These are phyloP conservation scores for Neofusicoccum umdonicola DNA, from an alignment of 2,329 filamentous ascomycete genomes.

Conservation along the genomic window DNA sequence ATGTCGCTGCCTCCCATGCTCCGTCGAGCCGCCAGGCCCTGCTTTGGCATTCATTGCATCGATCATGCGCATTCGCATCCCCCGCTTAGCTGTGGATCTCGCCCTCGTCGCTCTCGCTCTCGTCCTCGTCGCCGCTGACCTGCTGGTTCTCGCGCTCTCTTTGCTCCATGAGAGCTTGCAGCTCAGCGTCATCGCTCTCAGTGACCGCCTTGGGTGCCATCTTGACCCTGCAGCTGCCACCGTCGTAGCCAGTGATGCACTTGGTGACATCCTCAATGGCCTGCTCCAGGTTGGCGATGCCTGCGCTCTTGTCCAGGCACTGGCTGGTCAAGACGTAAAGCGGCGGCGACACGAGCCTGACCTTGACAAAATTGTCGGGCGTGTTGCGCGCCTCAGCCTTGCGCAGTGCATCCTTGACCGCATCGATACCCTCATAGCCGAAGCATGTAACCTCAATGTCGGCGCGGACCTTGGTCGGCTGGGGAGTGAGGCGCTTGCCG, in stretches of 20 bases:
- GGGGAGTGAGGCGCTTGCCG: slow-evolving; percentile 91
- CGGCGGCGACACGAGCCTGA: slow-evolving; percentile 95
- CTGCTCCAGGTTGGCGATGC: slow-evolving; percentile 80
- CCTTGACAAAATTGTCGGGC: slow-evolving; percentile 90
- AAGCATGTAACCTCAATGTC: slow-evolving; percentile 71
- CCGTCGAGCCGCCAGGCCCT: background rate
- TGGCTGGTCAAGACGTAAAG: slow-evolving; percentile 95
- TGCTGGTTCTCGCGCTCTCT: slow-evolving; percentile 96
- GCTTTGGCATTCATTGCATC: background rate
- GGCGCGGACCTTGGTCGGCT: slow-evolving; percentile 97
- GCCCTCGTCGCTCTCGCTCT: slow-evolving; percentile 93
- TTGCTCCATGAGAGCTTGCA: slow-evolving; percentile 99
- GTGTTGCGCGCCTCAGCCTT: slow-evolving; percentile 93
- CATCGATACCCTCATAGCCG: slow-evolving; percentile 96
- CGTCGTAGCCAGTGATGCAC: slow-evolving; percentile 69
- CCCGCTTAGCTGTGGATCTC: slow-evolving; percentile 39
- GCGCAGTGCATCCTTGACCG: slow-evolving; percentile 88
- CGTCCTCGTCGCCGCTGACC: slow-evolving; percentile 94
- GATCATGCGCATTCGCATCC: background rate
- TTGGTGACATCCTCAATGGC: slow-evolving; percentile 83
- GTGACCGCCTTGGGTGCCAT: slow-evolving; percentile 99
- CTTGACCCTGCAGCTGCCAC: slow-evolving; percentile 82
- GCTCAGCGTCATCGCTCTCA: slow-evolving; percentile 94
- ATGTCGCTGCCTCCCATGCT: background rate
- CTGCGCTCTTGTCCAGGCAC: slow-evolving; percentile 86